phyloP scores from a whole-genome alignment of 768 basidiomycete species.

The Tulasnella sp. region DNA sequence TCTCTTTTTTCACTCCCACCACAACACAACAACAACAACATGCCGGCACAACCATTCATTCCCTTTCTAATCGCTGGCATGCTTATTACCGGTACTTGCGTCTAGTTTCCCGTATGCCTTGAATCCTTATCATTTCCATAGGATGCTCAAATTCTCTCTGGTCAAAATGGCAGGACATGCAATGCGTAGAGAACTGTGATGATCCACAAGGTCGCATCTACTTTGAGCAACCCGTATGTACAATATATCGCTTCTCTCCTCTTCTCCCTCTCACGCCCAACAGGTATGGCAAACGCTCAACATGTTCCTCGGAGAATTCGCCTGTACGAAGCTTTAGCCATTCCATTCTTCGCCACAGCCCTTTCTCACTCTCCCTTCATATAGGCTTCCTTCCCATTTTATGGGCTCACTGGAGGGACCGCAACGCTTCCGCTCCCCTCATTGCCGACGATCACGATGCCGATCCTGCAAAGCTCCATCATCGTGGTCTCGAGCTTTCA shows the following conservation, averaged over 20 bases:
- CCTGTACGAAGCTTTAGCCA: constrained; percentile 38
- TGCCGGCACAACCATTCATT: constrained; percentile 55
- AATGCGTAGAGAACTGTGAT: constrained; percentile 88
- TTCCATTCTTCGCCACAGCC: not conserved
- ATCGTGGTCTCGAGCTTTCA: constrained; percentile 26
- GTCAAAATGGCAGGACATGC: constrained; percentile 93
- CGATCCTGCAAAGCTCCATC: not conserved
- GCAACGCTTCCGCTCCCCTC: constrained; percentile 41
- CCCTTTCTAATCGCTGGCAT: constrained; percentile 80
- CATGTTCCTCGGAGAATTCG: constrained; percentile 81
- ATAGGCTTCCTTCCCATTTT: constrained; percentile 76
- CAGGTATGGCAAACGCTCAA: constrained; percentile 87
- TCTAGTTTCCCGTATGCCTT: too few relatives aligned
- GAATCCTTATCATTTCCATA: too few relatives aligned
- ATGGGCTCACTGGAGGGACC: constrained; percentile 48
- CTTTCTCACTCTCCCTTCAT: constrained; percentile 18
- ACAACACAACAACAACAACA: constrained; percentile 23
- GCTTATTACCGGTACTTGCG: constrained; percentile 79
- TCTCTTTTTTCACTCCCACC: not conserved
- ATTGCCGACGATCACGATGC: constrained; percentile 22
- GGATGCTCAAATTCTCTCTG: constrained; percentile 54
- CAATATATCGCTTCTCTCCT: too few relatives aligned
- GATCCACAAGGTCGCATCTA: constrained; percentile 48
- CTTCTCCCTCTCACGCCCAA: too few relatives aligned
- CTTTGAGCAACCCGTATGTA: constrained; percentile 91